Evolutionary conservation across 225 moss, liverwort and hornwort genomes (phyloP), one percentile per base, ranked within the genome.

Genomic region (Rhytidiadelphus loreus): DNA sequence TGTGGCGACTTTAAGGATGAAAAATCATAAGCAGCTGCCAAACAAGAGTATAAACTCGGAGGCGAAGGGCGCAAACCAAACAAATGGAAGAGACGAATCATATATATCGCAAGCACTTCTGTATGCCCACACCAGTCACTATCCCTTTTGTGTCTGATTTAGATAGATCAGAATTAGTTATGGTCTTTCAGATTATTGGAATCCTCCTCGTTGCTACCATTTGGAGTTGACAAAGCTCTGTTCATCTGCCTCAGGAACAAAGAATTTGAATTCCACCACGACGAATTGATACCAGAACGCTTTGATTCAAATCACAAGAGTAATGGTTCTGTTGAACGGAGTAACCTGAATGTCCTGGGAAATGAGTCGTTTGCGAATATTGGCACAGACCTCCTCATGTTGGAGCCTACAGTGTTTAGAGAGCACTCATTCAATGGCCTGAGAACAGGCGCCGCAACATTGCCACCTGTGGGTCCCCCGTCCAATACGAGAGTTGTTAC

Each of bases 391-490:
- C 88, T 90, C 70, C 87, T 93, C 78, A 72, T 72, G 16, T 63
- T 92, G 72, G 93, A 94, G n/a, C 93, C 91, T 30, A 81, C 93
- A 48, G 90, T 91, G 62, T 94, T 93, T 85, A 91, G 92, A 81
- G 91, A 94, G 48, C 90, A 90, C 68, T 70, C 82, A 62, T 85
- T 74, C 66, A 90, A 83, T 29, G 87, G 80, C 61, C n/a, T 87
- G 70, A 93, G 83, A 83, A n/a, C 87, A 81, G 77, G 87, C 52
- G n/a, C 88, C 81, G 84, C 48, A 90, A 60, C 35, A 37, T 89
- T 93, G 83, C 90, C 91, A 86, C 87, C 91, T 33, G 53, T 29
- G 74, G 85, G 50, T 39, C 88, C 88, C 58, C 76, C 83, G 8
- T 63, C 70, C 86, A 77, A 73, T 71, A 68, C 70, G 37, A 91